phyloP scores from a whole-genome alignment of 345 rosid genomes.

The Lumnitzera racemosa region DNA sequence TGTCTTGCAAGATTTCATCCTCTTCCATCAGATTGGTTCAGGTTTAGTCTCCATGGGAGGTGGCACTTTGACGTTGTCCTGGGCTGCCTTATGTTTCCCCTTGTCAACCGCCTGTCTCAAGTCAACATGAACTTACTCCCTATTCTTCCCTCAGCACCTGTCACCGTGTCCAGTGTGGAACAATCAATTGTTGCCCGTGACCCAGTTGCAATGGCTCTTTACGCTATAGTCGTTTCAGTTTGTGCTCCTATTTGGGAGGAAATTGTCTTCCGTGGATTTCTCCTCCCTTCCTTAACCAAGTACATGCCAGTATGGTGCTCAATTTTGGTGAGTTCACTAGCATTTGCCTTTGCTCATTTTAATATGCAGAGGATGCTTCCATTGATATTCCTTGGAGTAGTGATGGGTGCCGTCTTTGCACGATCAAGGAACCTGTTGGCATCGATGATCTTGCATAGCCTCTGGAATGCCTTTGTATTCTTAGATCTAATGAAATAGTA shows the following conservation, averaged over 20 bases:
- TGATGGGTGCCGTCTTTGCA: slow-evolving; percentile 39
- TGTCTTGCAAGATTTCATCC: slow-evolving; percentile 41
- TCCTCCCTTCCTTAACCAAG: slow-evolving; percentile 43
- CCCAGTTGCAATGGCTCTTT: slow-evolving; percentile 48
- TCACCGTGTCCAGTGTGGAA: slow-evolving; percentile 40
- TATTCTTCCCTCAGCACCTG: slow-evolving; percentile 38
- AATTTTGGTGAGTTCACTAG: slow-evolving; percentile 37
- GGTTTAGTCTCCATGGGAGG: slow-evolving; percentile 32
- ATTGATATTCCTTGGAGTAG: slow-evolving; percentile 37
- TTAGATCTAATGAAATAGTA: slow-evolving; percentile 40
- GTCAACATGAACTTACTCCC: slow-evolving; percentile 40
- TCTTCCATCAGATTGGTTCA: slow-evolving; percentile 39
- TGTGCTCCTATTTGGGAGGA: slow-evolving; percentile 54
- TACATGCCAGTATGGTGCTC: slow-evolving; percentile 48
- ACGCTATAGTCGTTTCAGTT: slow-evolving; percentile 39
- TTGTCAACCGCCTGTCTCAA: slow-evolving; percentile 40
- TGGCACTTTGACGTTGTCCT: slow-evolving; percentile 43
- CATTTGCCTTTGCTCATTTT: slow-evolving; percentile 44
- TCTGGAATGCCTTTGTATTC: slow-evolving; percentile 49
- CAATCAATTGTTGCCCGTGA: slow-evolving; percentile 41
- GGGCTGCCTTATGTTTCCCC: slow-evolving; percentile 45
- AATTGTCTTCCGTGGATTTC: slow-evolving; percentile 45
- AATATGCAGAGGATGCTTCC: slow-evolving; percentile 50
- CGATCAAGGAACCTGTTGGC: slow-evolving; percentile 38
- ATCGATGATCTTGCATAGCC: slow-evolving; percentile 41